Base-by-base conservation (phyloP, 768 basidiomycete species). In the Naganishia onofrii region DNA sequence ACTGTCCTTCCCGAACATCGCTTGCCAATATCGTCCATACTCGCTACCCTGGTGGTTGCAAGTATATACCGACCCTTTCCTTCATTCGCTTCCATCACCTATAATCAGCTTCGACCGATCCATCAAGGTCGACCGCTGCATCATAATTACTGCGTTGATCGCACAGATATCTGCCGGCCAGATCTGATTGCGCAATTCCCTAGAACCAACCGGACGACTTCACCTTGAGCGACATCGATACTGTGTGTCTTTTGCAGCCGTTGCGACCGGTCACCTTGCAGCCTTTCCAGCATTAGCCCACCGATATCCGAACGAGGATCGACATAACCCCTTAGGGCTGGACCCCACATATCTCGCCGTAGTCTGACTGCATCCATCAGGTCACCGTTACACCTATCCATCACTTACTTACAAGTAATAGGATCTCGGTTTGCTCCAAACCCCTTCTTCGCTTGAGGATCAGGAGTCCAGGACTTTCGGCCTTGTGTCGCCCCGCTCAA, bases 61-160 rank as follows among this genome's bases (percentile, higher is more conserved):
- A 51, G 48, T 51, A 51, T 51, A 51, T 51, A 51, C 48, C 48
- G 21, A 51, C n/a, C 12, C 48, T 3, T n/a, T 12, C 48, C 23
- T 26, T 51, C n/a, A 3, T 51, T 51, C 13, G 21, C 21, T 51
- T 26, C 23, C 48, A 51, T 51, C 48, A 51, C 23, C 4, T n/a
- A n/a, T 51, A 51, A 51, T 51, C 48, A 51, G 48, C 48, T 51
- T 51, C 48, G 48, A 42, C 48, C n/a, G 23, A 51, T 51, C 21
- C 19, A n/a, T 51, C 48, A 23, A 21, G 48, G 48, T n/a, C 19
- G 48, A 26, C 4, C 48, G n/a, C 23, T 51, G 7, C 48, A 51
- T 51, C 23, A 51, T 51, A n/a, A n/a, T 51, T 51, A n/a, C 23
- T 51, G 23, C 48, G 48, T 51, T 51, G 48, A 51, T 51, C 48